These are phyloP conservation scores for Boeremia lycopersici DNA, from an alignment of 2,329 filamentous ascomycete species.

Conservation along the genomic window DNA sequence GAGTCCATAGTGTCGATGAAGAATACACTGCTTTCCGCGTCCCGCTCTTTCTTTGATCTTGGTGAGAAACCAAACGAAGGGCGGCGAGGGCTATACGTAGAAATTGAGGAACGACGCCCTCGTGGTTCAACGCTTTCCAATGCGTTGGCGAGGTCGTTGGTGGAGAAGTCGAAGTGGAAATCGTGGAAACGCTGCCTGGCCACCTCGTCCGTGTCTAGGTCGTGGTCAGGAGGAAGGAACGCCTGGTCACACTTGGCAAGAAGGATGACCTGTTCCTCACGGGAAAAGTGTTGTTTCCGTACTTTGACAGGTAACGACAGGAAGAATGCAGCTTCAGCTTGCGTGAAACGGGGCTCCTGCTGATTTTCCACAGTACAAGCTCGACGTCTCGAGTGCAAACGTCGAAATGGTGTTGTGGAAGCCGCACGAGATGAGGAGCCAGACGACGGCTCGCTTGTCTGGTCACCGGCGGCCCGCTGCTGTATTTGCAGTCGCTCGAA, in stretches of 20 bases:
- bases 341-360: slow-evolving; percentile 48
- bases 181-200: slow-evolving; percentile 40
- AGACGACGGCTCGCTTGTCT: slow-evolving; percentile 23
- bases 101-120: slow-evolving; percentile 25
- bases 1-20: slow-evolving; percentile 32
- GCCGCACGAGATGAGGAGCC: slow-evolving; percentile 33
- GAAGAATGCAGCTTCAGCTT: slow-evolving; percentile 70
- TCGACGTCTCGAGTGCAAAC: slow-evolving; percentile 5
- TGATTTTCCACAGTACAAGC: slow-evolving; percentile 1
- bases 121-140: slow-evolving; percentile 22
- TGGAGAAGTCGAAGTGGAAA: slow-evolving; percentile 39
- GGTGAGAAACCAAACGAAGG: slow-evolving; percentile 16
- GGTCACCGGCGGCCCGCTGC: slow-evolving; percentile 50
- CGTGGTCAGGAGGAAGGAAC: slow-evolving; percentile 17
- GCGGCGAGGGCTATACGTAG: slow-evolving; percentile 27
- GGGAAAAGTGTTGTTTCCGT: slow-evolving; percentile 71
- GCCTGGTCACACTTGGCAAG: slow-evolving; percentile 44
- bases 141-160: slow-evolving; percentile 7
- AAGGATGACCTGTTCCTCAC: slow-evolving; percentile 71
- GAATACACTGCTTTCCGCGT: slow-evolving; percentile 31
- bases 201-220: slow-evolving; percentile 15
- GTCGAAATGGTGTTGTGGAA: slow-evolving; percentile 17
- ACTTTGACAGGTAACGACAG: slow-evolving; percentile 74
- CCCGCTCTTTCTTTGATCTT: slow-evolving; percentile 22
- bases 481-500: slow-evolving; percentile 72